A percentile compares a stretch with the other conserved stretches of the same genome.
Conservation (phyloP, 192 early-diverging fungal genomes). For the Chytriomyces confervae region DNA sequence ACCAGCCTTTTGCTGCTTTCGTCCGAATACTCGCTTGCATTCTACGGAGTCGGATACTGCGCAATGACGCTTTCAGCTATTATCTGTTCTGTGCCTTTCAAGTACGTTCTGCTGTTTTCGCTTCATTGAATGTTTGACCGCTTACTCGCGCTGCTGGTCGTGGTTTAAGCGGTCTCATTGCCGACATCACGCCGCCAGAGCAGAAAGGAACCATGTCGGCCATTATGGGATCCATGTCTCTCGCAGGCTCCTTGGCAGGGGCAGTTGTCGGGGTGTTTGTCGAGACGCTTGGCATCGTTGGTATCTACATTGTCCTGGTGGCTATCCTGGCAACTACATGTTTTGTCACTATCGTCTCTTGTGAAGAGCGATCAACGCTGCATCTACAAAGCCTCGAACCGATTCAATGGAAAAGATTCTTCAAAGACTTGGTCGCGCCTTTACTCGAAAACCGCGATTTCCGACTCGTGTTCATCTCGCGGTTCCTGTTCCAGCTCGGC, state of each 20-base stretch:
- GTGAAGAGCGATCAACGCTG: conserved; percentile 18
- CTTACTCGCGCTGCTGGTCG: no score
- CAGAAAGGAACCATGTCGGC: conserved; percentile 47
- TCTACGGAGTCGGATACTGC: conserved; percentile 47
- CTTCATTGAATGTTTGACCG: no score
- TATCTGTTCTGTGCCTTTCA: conserved; percentile 51
- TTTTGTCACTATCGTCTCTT: conserved; percentile 9
- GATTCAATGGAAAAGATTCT: conserved; percentile 40
- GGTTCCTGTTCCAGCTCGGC: conserved; percentile 56
- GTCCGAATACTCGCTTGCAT: conserved; percentile 15
- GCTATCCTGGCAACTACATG: conserved; percentile 18
- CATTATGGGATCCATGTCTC: conserved; percentile 51
- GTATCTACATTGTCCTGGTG: conserved; percentile 40
- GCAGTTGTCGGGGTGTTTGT: conserved; percentile 47
- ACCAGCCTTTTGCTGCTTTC: conserved; percentile 38
- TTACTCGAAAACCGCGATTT: conserved; percentile 46
- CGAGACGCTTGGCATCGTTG: conserved; percentile 28
- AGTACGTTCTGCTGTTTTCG: background rate
- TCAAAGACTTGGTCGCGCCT: conserved; percentile 40
- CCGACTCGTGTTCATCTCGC: conserved; percentile 48
- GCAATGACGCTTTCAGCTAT: conserved; percentile 38
- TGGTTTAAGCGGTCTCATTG: conserved; percentile 33
- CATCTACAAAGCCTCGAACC: conserved; percentile 21
- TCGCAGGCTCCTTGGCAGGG: conserved; percentile 47
- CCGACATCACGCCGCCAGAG: conserved; percentile 50